Conservation (phyloP, 306 rosid genomes). For the Begonia loranthoides region DNA sequence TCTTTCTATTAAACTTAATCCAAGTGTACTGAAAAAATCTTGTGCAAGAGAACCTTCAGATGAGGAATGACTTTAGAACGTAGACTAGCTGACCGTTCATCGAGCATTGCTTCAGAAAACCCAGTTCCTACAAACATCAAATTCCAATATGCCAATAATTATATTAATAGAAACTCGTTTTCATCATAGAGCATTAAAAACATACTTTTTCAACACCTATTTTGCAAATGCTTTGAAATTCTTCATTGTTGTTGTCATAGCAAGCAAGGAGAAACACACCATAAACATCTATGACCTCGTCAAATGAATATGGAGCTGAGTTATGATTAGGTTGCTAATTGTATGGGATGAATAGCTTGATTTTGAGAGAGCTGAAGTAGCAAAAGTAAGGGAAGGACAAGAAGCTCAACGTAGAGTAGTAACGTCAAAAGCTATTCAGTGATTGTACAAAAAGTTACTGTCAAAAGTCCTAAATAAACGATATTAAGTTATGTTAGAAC, state of each 20-base stretch:
- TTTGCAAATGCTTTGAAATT: slow-evolving; percentile 89
- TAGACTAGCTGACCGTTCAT: slow-evolving; percentile 66
- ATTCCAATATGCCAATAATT: slow-evolving; percentile 11
- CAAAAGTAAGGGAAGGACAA: no score
- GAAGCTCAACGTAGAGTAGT: no score
- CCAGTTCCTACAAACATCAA: slow-evolving; percentile 59
- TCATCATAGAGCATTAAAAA: neutral
- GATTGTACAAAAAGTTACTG: no score
- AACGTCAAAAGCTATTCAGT: no score
- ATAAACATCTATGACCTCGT: slow-evolving; percentile 57
- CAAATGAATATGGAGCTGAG: no score
- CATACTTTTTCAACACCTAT: slow-evolving; percentile 37
- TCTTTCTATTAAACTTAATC: no score
- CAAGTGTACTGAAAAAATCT: no score
- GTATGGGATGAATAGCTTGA: no score
- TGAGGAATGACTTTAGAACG: slow-evolving; percentile 58
- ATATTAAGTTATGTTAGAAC: no score
- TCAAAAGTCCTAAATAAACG: no score
- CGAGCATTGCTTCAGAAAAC: slow-evolving; percentile 58
- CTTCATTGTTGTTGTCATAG: slow-evolving; percentile 63
- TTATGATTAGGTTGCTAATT: no score
- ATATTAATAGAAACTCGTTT: slow-evolving; percentile 3
- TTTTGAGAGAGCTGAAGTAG: no score
- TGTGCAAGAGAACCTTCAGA: slow-evolving; percentile 92
- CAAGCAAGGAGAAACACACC: slow-evolving; percentile 92